phyloP scores from a whole-genome alignment of 768 basidiomycete genomes.

The Hygrocybe coccinea region DNA sequence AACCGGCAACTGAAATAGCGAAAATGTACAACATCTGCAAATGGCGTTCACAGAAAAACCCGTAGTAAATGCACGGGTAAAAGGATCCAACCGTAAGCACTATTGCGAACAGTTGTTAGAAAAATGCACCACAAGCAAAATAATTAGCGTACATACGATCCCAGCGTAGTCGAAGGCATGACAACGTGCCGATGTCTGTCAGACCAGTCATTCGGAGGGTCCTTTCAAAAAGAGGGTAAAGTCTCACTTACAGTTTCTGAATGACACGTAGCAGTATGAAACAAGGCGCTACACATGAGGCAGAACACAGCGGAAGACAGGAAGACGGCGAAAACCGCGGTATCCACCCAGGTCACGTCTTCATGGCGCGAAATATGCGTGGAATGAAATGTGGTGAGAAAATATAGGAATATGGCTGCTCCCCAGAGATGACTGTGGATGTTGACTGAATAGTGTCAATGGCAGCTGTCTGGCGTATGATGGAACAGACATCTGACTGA shows the following conservation, averaged over 20 bases:
- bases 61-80: slow-evolving; percentile 72
- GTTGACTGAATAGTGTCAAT: slow-evolving; percentile 53
- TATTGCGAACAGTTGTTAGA: slow-evolving; percentile 11
- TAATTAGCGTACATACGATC: slow-evolving; percentile 44
- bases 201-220: slow-evolving; percentile 6
- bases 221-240: slow-evolving; percentile 11
- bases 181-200: slow-evolving; percentile 54
- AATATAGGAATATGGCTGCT: slow-evolving; percentile 53
- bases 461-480: slow-evolving; percentile 8
- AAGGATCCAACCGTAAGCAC: slow-evolving; percentile 75
- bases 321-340: slow-evolving; percentile 58
- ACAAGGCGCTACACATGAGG: slow-evolving; percentile 64
- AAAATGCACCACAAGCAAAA: too few species aligned
- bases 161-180: slow-evolving; percentile 75
- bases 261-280: slow-evolving; percentile 70
- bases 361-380: slow-evolving; percentile 49
- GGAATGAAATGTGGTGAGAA: slow-evolving; percentile 50
- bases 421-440: slow-evolving; percentile 80
- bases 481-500: slow-evolving; percentile 25
- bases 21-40: slow-evolving; percentile 53
- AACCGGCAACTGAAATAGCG: slow-evolving; percentile 47
- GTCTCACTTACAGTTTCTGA: slow-evolving; percentile 52
- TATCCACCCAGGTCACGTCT: slow-evolving; percentile 57
- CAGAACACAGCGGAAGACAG: slow-evolving; percentile 69
- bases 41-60: slow-evolving; percentile 61